Evolutionary conservation across 2,329 filamentous ascomycete species (phyloP).

Genomic region (Curvularia verruculosa): DNA sequence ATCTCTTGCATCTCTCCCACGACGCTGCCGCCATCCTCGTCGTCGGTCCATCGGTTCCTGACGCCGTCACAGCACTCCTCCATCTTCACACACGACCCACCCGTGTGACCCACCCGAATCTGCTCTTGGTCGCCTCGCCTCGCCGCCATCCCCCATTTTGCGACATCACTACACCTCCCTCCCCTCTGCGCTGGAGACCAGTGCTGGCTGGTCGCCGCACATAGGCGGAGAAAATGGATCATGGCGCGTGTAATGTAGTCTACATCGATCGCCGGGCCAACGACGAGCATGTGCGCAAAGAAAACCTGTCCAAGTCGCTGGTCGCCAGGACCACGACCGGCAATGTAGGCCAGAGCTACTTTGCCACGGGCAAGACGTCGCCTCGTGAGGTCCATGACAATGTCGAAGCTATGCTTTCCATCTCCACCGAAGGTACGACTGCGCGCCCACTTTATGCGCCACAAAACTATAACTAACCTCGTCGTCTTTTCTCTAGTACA

Average conservation of each 20-base stretch:
- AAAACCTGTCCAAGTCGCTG: slow-evolving; percentile 44
- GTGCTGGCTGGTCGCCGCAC: slow-evolving; percentile 40
- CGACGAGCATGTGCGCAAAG: slow-evolving; percentile 48
- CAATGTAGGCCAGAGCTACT: slow-evolving; percentile 46
- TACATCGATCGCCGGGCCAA: slow-evolving; percentile 53
- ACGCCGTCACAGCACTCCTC: slow-evolving; percentile 10
- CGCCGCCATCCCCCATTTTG: slow-evolving; percentile 26
- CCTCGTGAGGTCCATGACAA: slow-evolving; percentile 48
- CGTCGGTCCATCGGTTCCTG: neutral
- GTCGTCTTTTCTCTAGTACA: slow-evolving; percentile 47
- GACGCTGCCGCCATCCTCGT: slow-evolving; percentile 3
- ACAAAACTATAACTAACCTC: slow-evolving; percentile 17
- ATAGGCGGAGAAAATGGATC: slow-evolving; percentile 49
- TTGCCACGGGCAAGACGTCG: slow-evolving; percentile 39
- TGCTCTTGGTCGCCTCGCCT: no score
- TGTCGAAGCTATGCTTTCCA: slow-evolving; percentile 49
- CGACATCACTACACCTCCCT: slow-evolving; percentile 25
- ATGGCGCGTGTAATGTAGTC: slow-evolving; percentile 54
- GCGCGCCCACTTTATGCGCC: neutral
- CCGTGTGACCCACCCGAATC: slow-evolving; percentile 14
- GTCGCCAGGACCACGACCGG: slow-evolving; percentile 42
- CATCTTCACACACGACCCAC: slow-evolving; percentile 7
- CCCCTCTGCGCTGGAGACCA: slow-evolving; percentile 43
- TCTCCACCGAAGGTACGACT: slow-evolving; percentile 50
- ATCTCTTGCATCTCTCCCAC: slow-evolving; percentile 16